Conservation (phyloP, 805 yeast species). For the Wickerhamomyces bovis region DNA sequence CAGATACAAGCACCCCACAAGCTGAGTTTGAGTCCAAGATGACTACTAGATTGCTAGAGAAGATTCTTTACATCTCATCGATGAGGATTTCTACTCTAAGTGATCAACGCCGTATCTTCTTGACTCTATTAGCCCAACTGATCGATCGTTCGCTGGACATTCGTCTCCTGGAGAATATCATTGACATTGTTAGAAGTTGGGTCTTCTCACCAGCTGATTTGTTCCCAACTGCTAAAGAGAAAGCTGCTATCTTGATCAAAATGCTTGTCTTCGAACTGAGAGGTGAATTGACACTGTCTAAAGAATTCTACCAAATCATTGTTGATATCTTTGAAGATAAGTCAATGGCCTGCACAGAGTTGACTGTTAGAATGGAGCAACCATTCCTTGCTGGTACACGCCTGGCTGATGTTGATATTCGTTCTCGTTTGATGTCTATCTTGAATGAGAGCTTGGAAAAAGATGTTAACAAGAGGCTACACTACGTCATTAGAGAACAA, state of each 20-base stretch:
- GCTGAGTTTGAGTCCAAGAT: constrained; percentile 71
- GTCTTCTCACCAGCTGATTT: constrained; percentile 76
- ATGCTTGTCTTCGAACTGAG: constrained; percentile 90
- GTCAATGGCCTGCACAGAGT: constrained; percentile 71
- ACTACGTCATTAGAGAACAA: constrained; percentile 88
- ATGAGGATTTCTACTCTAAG: constrained; percentile 82
- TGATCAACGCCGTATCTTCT: constrained; percentile 85
- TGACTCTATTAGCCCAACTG: constrained; percentile 80
- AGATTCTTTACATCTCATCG: constrained; percentile 70
- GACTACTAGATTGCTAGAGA: constrained; percentile 70
- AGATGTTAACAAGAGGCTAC: constrained; percentile 70
- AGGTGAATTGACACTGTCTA: constrained; percentile 74
- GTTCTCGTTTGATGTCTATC: constrained; percentile 74
- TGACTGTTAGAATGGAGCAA: constrained; percentile 93
- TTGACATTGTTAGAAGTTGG: constrained; percentile 81
- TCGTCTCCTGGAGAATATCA: constrained; percentile 64
- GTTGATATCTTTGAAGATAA: constrained; percentile 83
- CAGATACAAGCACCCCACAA: constrained; percentile 29
- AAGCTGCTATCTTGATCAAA: constrained; percentile 87
- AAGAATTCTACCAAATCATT: constrained; percentile 78
- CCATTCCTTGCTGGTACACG: constrained; percentile 94
- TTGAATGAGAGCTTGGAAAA: constrained; percentile 72
- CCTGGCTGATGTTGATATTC: constrained; percentile 63
- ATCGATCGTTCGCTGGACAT: constrained; percentile 85
- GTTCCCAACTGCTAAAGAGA: constrained; percentile 93